Evolutionary conservation across 805 yeast species (phyloP), one percentile per base, ranked within the genome.

Genomic region (Schwanniomyces vanrijiae): DNA sequence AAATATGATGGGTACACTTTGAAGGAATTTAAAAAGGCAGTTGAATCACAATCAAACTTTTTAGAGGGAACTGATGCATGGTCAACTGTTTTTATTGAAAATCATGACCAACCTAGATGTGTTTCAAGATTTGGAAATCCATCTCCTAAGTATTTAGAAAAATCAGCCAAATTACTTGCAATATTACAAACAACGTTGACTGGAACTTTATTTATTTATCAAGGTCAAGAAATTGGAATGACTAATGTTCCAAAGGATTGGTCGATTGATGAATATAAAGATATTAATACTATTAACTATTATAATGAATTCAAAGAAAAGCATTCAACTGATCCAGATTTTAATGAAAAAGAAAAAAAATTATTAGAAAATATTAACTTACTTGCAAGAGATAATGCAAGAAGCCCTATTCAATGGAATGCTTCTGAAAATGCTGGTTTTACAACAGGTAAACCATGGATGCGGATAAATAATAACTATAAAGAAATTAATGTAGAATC

Each of bases 181-280:
- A 49, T 75, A 40, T 59, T 81, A 56, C 72, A 75, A 49, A 46
- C 70, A 10, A 57, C 82, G 10, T 68, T 79, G 52, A 74, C 80
- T 22, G 84, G 86, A 40, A 79, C 85, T n/a, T 60, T 78, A 46
- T 81, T 69, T 62, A 63, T 81, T 34, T 81, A 80, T 62, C 84
- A 81, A 61, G 86, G 85, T 43, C 86, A 81, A 59, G 86, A 81
- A 54, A 64, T 81, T 49, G 85, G 82, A 29, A 76, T 75, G 77
- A 70, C 72, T 43, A 81, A 81, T 58, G 60, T 78, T 22, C 71
- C 78, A 20, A 55, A 63, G 43, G 55, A 59, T 34, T 79, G 82
- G 82, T 66, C 69, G 16, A 63, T 79, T 45, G 66, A 65, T 19
- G 80, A 79, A 55, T 81, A 79, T 62, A 60, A 68, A 52, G 86